These are phyloP conservation scores for Picea sitchensis DNA, from an alignment of 75 land plant genomes.

Conservation along the genomic window DNA sequence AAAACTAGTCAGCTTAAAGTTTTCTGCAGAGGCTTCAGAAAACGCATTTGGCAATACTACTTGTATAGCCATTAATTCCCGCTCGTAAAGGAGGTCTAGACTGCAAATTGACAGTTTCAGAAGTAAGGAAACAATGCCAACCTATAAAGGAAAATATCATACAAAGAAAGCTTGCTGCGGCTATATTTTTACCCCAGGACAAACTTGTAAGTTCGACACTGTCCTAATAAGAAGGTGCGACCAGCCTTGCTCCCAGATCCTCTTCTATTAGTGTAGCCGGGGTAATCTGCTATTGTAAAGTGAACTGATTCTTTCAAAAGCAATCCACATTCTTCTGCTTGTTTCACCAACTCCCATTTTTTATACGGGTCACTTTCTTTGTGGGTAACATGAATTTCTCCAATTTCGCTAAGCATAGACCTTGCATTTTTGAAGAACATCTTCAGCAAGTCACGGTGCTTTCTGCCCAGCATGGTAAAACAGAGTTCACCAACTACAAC, in stretches of 20 bases:
- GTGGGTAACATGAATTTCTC: constrained; percentile 6
- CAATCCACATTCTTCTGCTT: too few relatives aligned
- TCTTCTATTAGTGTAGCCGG: constrained; percentile 41
- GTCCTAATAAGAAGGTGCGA: too few relatives aligned
- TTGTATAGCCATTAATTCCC: too few relatives aligned
- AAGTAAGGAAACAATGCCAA: background rate
- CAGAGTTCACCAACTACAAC: too few relatives aligned
- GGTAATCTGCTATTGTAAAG: constrained; percentile 11
- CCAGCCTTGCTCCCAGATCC: background rate
- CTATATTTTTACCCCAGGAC: background rate
- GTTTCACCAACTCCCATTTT: constrained; percentile 18
- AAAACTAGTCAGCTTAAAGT: constrained; percentile 25
- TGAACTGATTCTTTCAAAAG: too few relatives aligned
- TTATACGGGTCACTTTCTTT: constrained; percentile 29
- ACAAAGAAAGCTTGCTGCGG: background rate
- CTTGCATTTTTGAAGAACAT: constrained; percentile 35
- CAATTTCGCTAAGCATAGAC: constrained; percentile 6
- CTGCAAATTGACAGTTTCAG: too few relatives aligned
- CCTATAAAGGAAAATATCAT: too few relatives aligned
- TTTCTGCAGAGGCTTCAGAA: constrained; percentile 20
- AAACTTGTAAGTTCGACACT: too few relatives aligned
- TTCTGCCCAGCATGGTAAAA: too few relatives aligned
- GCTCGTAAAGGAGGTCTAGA: too few relatives aligned
- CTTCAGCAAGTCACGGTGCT: constrained; percentile 8
- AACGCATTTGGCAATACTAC: background rate